Conservation (phyloP, 768 basidiomycete species). For the Melanogaster broomeanus region DNA sequence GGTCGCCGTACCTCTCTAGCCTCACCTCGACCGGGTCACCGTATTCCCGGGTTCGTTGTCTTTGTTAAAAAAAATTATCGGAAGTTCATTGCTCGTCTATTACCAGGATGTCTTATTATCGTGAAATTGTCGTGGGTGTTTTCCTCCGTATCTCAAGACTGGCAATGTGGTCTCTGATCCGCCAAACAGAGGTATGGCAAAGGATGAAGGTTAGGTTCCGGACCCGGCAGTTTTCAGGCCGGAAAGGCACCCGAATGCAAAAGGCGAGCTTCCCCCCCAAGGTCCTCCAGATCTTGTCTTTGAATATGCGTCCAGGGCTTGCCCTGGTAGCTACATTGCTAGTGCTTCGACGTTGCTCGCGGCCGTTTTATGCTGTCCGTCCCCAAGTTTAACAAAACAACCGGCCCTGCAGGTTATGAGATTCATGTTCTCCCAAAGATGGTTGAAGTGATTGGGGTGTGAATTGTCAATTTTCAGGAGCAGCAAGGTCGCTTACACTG, state of each 20-base stretch:
- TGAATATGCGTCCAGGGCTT: constrained; percentile 34
- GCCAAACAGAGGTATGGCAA: constrained; percentile 20
- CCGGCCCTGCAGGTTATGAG: constrained; percentile 21
- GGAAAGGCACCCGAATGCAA: constrained; percentile 30
- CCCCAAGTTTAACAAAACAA: constrained; percentile 22
- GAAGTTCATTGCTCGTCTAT: neutral
- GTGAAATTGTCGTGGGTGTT: constrained; percentile 20
- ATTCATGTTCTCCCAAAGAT: constrained; percentile 23
- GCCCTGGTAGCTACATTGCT: constrained; percentile 23
- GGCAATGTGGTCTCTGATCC: neutral
- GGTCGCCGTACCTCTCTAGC: too few relatives aligned
- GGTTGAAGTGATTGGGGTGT: constrained; percentile 13
- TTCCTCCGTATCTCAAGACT: neutral
- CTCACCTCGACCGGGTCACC: too few relatives aligned
- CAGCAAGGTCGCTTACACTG: too few relatives aligned
- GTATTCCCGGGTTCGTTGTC: constrained; percentile 49
- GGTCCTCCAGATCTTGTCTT: constrained; percentile 28
- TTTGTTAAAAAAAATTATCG: too few relatives aligned
- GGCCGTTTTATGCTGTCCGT: constrained; percentile 15
- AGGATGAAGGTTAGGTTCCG: constrained; percentile 22
- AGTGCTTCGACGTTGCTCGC: constrained; percentile 19
- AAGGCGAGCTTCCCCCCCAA: constrained; percentile 19
- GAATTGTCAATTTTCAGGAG: neutral
- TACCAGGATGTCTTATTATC: constrained; percentile 22
- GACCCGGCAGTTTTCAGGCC: constrained; percentile 36